Evolutionary conservation across 2,329 filamentous ascomycete genomes (phyloP), one percentile per base, ranked within the genome.

Genomic region (Hypoxylon sp.): DNA sequence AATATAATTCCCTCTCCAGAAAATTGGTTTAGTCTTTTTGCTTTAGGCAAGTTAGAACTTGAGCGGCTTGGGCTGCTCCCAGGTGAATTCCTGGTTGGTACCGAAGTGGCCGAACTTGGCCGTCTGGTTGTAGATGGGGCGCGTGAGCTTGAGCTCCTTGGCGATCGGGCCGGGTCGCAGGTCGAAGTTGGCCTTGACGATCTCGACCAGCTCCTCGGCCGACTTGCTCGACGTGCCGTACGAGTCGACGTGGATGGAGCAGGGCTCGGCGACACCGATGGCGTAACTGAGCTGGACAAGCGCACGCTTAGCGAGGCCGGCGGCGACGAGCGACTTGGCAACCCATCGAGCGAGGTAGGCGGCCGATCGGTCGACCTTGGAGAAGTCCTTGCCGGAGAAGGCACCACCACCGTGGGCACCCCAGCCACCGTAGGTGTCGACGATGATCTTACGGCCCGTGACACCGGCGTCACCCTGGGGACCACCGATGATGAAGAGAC

Each of bases 341-440:
- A 99, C 93, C 95, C 95, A 99, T 77, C 95, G 92, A 70, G 86
- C 93, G 70, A 98, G 88, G 83, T 99, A 99, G 74, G 95, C 95
- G 68, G 95, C 95, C 50, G 95, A 98, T 72, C 95, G 91, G 78
- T 99, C 95, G 80, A 99, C 95, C 88, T 99, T 99, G 86, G 92
- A 97, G 88, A 97, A 99, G 80, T 99, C 95, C 89, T 99, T 99
- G 74, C 95, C 95, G 73, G 95, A 98, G 90, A 99, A 99, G 79
- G 95, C 95, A 89, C 95, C 95, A 85, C 95, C 95, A 85, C 95
- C 95, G 86, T 99, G 95, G 72, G 95, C 95, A 83, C 95, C 95
- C 95, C 95, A 98, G 74, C 95, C 95, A 84, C 95, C 95, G 83
- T 99, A 99, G 78, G 95, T 98, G 83, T 99, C 95, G 77, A 99